phyloP scores from a whole-genome alignment of 257 asterid genomes.

The Nicotiana otophora region DNA sequence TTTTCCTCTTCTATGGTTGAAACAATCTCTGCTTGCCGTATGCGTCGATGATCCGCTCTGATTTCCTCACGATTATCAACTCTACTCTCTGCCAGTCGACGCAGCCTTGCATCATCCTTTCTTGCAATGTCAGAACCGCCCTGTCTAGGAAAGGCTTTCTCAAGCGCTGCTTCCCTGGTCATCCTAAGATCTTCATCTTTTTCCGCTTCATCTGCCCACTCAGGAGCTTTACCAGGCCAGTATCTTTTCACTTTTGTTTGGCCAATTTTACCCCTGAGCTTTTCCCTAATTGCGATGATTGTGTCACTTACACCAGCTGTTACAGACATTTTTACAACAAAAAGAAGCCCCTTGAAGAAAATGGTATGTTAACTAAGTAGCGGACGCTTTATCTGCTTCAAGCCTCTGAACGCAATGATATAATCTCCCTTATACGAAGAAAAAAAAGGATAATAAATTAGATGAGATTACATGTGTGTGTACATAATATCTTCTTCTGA shows the following conservation, averaged over 20 bases:
- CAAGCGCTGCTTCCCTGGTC: constrained; percentile 52
- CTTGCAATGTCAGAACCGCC: constrained; percentile 36
- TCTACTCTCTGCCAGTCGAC: constrained; percentile 79
- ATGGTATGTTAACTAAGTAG: not conserved
- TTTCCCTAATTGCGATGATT: constrained; percentile 76
- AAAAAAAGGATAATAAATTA: not conserved
- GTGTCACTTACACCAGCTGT: constrained; percentile 92
- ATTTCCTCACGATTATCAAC: constrained; percentile 76
- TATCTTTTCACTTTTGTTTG: constrained; percentile 91
- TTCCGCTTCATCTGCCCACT: constrained; percentile 85
- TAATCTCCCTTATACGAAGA: not conserved
- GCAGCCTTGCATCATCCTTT: constrained; percentile 79
- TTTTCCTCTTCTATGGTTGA: constrained; percentile 83
- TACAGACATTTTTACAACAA: constrained; percentile 66
- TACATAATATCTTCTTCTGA: not conserved
- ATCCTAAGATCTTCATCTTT: constrained; percentile 67
- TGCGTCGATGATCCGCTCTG: constrained; percentile 85
- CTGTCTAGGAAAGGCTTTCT: constrained; percentile 54
- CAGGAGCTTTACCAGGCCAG: constrained; percentile 98
- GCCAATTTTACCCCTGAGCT: constrained; percentile 90
- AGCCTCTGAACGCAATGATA: not conserved
- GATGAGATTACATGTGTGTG: not conserved
- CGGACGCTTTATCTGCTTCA: not conserved
- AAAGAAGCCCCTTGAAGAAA: constrained; percentile 5
- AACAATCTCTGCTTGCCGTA: constrained; percentile 90